Evolutionary conservation across 371 early-diverging fungal genomes (phyloP), one percentile per base, ranked within the genome.

Genomic region (Mortierella sp.): DNA sequence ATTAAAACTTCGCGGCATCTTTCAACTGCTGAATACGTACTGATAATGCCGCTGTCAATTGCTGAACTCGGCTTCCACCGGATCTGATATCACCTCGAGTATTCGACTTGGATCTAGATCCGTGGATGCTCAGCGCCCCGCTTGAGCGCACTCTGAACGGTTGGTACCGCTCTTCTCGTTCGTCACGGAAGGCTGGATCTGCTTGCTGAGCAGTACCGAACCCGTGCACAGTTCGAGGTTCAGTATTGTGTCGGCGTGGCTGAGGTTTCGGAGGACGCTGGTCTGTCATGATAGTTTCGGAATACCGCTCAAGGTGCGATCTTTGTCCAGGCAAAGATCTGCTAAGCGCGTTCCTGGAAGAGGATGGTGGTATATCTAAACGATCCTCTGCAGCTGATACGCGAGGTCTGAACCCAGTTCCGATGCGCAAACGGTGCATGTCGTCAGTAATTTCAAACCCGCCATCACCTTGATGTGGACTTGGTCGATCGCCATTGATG

Each of bases 251-350:
- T 35, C 51, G 40, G 8, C 59, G 64, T 8, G 47, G 64, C 12
- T 58, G 59, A 8, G 37, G 16, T 30, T 1, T 12, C 37, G 30
- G 16, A 2, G 37, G 2, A 10, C 35, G 40, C 3, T 22, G 39
- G 40, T 40, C 43, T 40, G 5, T 24, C 40, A 58, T 52, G 24
- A 52, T 3, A n/a, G 52, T 8, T n/a, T 52, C 52, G 20, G 22
- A 9, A 58, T 58, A 58, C 20, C 58, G 26, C 20, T 26, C 58
- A 26, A 28, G 24, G 10, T 68, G 9, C 8, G n/a, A n/a, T 51
- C 66, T 43, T 40, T 73, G 67, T 26, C 63, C 63, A 5, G 73
- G 73, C 22, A 62, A 52, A 0, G 68, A 67, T 45, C 49, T 51
- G 37, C 63, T 73, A 24, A 66, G 59, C 9, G 54, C 40, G 9